Evolutionary conservation across 768 basidiomycete genomes (phyloP), one percentile per base, ranked within the genome.

Genomic region (Kwoniella dejecticola): DNA sequence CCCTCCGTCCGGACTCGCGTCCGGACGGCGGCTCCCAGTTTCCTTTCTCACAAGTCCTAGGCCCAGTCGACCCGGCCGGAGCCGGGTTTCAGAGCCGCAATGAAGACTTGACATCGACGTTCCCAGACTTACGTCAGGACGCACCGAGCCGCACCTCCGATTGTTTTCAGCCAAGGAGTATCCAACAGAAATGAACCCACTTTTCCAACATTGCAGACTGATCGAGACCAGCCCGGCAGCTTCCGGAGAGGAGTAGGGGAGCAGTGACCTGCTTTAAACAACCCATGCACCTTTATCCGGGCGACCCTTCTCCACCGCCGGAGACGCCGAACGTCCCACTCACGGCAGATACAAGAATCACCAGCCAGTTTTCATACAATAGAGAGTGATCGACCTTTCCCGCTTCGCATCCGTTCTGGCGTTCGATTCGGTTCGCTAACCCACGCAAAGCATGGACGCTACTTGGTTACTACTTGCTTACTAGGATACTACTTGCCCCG

Each of bases 31-130:
- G 72, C 81, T 81, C 82, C 81, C 75, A 81, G 78, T 79, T 81
- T 81, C 80, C 79, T 70, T 76, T 76, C 81, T 81, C 82, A 82
- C 82, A 82, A 77, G 76, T 79, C 81, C 81, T 79, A 79, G 64
- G 68, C 65, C 46, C 64, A 67, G 74, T 70, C 78, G 73, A 66
- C 75, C 70, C 57, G 66, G 75, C 78, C 69, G 73, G 62, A 55
- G 64, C 76, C 77, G 64, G 64, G 58, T 62, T 74, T 80, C 74
- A 68, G 66, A 64, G 66, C 74, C 76, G 72, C 66, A 60, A 52
- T 71, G 79, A 73, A 72, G 78, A 79, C 79, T 80, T 66, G 61
- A 72, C 72, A 61, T 62, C 67, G 67, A 63, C 69, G 56, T 58
- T 46, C 60, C 63, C 33, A 7, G 7, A 7, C 33, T 7, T 6